These are phyloP conservation scores for Spergularia marina DNA, from an alignment of 148 eudicot genomes.

Conservation along the genomic window DNA sequence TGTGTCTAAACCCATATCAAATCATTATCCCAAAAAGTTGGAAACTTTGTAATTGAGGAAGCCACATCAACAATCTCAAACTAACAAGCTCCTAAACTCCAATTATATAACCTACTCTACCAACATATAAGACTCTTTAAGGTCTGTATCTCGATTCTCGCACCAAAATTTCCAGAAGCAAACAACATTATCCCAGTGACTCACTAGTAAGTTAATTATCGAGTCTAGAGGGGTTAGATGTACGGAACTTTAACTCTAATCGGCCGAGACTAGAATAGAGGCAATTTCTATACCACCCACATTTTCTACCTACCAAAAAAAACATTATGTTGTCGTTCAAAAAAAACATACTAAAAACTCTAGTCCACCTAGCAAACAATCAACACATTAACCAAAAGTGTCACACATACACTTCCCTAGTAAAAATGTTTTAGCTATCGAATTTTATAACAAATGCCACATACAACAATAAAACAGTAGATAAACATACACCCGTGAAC, in stretches of 20 bases:
- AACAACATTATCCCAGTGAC: neutral
- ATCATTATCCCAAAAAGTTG: neutral
- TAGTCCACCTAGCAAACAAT: no score
- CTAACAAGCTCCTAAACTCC: neutral
- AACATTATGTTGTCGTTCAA: neutral
- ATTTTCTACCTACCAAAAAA: slow-evolving; percentile 4
- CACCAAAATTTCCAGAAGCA: neutral
- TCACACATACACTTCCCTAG: neutral
- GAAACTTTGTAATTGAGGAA: neutral
- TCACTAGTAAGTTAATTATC: neutral
- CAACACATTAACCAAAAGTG: neutral
- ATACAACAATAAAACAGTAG: slow-evolving; percentile 2
- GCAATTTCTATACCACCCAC: neutral
- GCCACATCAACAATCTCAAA: neutral
- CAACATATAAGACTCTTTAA: neutral
- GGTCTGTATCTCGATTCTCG: neutral
- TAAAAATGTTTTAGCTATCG: no score
- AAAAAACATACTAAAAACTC: neutral
- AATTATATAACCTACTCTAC: neutral
- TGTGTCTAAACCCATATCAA: neutral
- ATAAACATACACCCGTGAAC: neutral
- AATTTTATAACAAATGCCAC: neutral
- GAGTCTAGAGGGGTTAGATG: neutral
- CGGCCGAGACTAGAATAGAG: neutral
- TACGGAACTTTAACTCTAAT: neutral